phyloP scores from a whole-genome alignment of 371 early-diverging fungal species.

The Gilbertella persicaria region DNA sequence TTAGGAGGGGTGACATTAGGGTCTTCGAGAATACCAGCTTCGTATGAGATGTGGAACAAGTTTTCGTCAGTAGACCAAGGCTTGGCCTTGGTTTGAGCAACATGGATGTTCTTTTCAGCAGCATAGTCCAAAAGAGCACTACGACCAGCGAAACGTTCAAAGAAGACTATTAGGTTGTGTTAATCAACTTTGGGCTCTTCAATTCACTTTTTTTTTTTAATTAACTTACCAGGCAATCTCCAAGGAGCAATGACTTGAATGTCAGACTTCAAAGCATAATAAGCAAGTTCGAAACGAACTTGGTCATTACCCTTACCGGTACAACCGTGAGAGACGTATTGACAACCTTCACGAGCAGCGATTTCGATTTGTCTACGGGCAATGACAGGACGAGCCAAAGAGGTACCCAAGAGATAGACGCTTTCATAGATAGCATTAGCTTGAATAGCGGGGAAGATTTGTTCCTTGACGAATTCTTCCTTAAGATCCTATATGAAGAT shows the following conservation, averaged over 20 bases:
- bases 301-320: constrained; percentile 99
- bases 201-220: not conserved
- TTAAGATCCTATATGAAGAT: constrained; percentile 72
- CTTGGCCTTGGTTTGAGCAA: constrained; percentile 93
- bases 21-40: constrained; percentile 96
- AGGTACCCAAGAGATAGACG: constrained; percentile 95
- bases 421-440: constrained; percentile 95
- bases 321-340: constrained; percentile 96
- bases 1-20: constrained; percentile 92
- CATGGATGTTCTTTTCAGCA: constrained; percentile 88
- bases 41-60: constrained; percentile 97
- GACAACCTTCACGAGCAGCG: constrained; percentile 89
- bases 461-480: constrained; percentile 89
- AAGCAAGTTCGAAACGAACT: constrained; percentile 97
- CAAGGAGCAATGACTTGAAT: constrained; percentile 97
- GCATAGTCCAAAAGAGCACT: constrained; percentile 92
- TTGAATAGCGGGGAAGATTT: constrained; percentile 92
- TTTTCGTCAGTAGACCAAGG: constrained; percentile 99
- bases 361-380: constrained; percentile 89
- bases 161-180: constrained; percentile 67
- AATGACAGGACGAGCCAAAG: constrained; percentile 96
- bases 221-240: constrained; percentile 80
- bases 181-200: not conserved
- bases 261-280: constrained; percentile 90
- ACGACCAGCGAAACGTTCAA: constrained; percentile 93